Percentiles rank a stretch among this genome's conserved stretches.
Evolutionary conservation across 345 rosid genomes (phyloP).

Genomic region (Cochlearia excelsa): DNA sequence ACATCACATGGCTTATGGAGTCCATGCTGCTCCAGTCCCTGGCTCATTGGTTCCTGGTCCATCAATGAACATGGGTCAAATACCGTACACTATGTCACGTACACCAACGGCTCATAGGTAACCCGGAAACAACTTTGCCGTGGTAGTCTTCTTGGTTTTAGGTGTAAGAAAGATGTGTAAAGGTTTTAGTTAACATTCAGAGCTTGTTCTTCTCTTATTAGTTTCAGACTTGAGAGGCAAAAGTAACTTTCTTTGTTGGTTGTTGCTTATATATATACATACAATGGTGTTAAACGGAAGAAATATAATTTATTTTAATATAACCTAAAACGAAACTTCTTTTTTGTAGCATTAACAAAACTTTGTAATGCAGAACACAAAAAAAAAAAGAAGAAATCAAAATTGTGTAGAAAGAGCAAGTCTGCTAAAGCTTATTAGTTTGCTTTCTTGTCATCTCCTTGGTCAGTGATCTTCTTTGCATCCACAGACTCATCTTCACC

Average conservation of each 20-base stretch:
- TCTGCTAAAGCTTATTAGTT: constrained; percentile 33
- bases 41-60: constrained; percentile 74
- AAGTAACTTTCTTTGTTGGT: constrained; percentile 1
- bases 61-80: constrained; percentile 64
- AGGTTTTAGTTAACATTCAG: constrained; percentile 39
- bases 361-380: not conserved
- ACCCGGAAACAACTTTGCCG: constrained; percentile 25
- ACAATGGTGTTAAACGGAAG: not conserved
- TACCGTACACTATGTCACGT: constrained; percentile 70
- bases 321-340: too few relatives aligned
- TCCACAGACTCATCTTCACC: constrained; percentile 66
- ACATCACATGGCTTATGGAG: constrained; percentile 74
- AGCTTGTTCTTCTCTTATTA: constrained; percentile 27
- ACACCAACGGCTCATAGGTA: constrained; percentile 67
- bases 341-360: not conserved
- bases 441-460: constrained; percentile 58
- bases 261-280: not conserved
- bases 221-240: constrained; percentile 25
- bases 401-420: not conserved
- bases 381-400: not conserved
- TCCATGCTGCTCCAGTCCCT: constrained; percentile 64
- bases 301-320: too few relatives aligned
- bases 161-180: constrained; percentile 46
- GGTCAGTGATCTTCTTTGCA: constrained; percentile 30
- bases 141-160: constrained; percentile 31